A percentile compares a stretch with the other conserved stretches of the same genome.
These are phyloP conservation scores for Tylopilus balloui DNA, from an alignment of 768 basidiomycete species.

Conservation along the genomic window DNA sequence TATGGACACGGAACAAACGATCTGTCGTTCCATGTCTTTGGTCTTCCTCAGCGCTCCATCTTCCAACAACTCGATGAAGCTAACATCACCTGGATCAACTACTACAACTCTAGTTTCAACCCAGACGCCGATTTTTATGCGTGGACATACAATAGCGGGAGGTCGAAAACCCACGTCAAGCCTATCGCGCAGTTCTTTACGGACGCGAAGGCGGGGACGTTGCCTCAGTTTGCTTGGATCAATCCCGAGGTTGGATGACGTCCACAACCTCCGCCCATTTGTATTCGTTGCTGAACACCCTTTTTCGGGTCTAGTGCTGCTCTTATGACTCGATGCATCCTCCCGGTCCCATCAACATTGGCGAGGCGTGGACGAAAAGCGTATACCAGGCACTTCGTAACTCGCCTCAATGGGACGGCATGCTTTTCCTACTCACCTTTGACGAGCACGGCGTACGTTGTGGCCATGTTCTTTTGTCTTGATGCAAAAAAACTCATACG, in stretches of 20 bases:
- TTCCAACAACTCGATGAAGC: slow-evolving; percentile 26
- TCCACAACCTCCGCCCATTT: too few relatives aligned
- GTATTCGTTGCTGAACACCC: neutral
- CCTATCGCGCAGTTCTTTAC: slow-evolving; percentile 17
- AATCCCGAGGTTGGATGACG: slow-evolving; percentile 22
- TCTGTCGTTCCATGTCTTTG: slow-evolving; percentile 12
- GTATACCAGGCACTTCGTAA: slow-evolving; percentile 23
- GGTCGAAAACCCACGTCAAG: slow-evolving; percentile 12
- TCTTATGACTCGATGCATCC: slow-evolving; percentile 26
- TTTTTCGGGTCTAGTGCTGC: slow-evolving; percentile 15
- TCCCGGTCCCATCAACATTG: slow-evolving; percentile 24
- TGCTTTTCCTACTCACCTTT: slow-evolving; percentile 22
- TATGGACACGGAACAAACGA: slow-evolving; percentile 23
- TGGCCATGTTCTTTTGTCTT: neutral
- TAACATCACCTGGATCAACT: slow-evolving; percentile 24
- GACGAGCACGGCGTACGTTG: slow-evolving; percentile 25
- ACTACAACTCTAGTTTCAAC: slow-evolving; percentile 28
- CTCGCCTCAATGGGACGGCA: slow-evolving; percentile 22
- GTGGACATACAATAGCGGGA: slow-evolving; percentile 19
- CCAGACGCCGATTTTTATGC: slow-evolving; percentile 22
- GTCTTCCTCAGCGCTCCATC: slow-evolving; percentile 25
- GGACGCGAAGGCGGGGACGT: slow-evolving; percentile 19
- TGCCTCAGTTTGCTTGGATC: slow-evolving; percentile 27
- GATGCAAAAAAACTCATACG: neutral
- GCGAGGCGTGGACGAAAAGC: slow-evolving; percentile 22